Conservation (phyloP, 129 eudicot genomes). For the Calendula officinalis region DNA sequence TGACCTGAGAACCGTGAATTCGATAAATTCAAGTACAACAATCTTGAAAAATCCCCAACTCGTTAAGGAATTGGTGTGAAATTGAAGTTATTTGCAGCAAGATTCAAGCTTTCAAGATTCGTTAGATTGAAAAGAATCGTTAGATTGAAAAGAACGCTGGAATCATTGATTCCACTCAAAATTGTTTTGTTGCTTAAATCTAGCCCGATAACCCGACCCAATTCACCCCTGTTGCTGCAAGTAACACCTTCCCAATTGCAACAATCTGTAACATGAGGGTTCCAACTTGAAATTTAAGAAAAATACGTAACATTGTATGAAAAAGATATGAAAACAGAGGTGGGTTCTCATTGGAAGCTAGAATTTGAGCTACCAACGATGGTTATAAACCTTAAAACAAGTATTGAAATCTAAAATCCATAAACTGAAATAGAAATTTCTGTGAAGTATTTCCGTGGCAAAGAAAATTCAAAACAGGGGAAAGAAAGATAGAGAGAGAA, state of each 20-base stretch:
- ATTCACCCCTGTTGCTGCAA: slow-evolving; percentile 14
- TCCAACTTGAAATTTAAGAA: slow-evolving; percentile 24
- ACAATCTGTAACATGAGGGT: slow-evolving; percentile 26
- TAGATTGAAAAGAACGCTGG: slow-evolving; percentile 24
- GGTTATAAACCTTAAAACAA: slow-evolving; percentile 1
- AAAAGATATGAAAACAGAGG: slow-evolving; percentile 28
- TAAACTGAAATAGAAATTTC: slow-evolving; percentile 21
- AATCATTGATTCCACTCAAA: slow-evolving; percentile 22
- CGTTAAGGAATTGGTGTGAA: slow-evolving; percentile 19
- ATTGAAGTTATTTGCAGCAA: slow-evolving; percentile 29
- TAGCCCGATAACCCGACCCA: slow-evolving; percentile 26
- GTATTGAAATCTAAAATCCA: neutral
- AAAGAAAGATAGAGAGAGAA: slow-evolving; percentile 10
- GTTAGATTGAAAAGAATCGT: slow-evolving; percentile 17
- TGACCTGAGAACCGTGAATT: slow-evolving; percentile 32
- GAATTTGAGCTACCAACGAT: slow-evolving; percentile 27
- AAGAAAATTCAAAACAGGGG: slow-evolving; percentile 5
- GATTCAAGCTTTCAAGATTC: slow-evolving; percentile 35
- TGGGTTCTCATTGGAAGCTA: slow-evolving; percentile 34
- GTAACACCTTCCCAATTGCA: slow-evolving; percentile 25
- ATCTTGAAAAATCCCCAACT: slow-evolving; percentile 21
- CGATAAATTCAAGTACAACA: slow-evolving; percentile 25
- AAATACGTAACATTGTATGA: slow-evolving; percentile 19
- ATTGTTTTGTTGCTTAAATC: slow-evolving; percentile 33
- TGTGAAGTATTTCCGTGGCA: slow-evolving; percentile 21